These are phyloP conservation scores for Botrytis pseudocinerea DNA, from an alignment of 2,329 filamentous ascomycete genomes.

Conservation along the genomic window DNA sequence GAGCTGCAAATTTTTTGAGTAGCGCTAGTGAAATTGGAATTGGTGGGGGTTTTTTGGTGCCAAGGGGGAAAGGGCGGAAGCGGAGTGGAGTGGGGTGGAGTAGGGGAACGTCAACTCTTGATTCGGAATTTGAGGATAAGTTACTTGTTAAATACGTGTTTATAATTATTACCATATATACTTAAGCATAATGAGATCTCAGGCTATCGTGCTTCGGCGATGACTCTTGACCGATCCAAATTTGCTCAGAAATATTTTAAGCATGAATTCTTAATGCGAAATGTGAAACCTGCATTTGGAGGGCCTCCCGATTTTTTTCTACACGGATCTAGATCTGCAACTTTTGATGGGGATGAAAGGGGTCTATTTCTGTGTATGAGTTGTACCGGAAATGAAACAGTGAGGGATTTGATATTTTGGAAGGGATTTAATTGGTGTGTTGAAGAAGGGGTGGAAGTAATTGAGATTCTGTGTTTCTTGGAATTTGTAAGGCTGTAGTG, in stretches of 20 bases:
- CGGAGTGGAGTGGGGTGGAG: background rate
- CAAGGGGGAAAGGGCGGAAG: background rate
- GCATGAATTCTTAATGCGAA: background rate
- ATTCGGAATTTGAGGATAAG: background rate
- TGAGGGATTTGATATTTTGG: background rate
- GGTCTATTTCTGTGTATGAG: background rate
- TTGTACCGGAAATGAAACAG: background rate
- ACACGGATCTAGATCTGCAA: background rate
- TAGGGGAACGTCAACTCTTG: background rate
- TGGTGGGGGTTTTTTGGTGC: background rate
- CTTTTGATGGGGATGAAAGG: background rate
- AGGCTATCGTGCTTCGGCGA: background rate
- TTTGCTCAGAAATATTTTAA: background rate
- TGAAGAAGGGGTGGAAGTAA: background rate
- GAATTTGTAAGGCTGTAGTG: background rate
- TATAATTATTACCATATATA: background rate
- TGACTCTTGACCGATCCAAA: background rate
- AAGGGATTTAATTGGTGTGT: background rate
- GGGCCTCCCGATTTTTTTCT: background rate
- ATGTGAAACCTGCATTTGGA: background rate
- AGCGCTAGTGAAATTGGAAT: background rate
- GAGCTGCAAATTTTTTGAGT: background rate
- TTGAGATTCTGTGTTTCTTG: background rate
- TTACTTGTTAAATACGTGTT: background rate
- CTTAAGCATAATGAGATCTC: too few relatives aligned